Conservation (phyloP, 2,329 filamentous ascomycete species). For the Nothopassalora personata region DNA sequence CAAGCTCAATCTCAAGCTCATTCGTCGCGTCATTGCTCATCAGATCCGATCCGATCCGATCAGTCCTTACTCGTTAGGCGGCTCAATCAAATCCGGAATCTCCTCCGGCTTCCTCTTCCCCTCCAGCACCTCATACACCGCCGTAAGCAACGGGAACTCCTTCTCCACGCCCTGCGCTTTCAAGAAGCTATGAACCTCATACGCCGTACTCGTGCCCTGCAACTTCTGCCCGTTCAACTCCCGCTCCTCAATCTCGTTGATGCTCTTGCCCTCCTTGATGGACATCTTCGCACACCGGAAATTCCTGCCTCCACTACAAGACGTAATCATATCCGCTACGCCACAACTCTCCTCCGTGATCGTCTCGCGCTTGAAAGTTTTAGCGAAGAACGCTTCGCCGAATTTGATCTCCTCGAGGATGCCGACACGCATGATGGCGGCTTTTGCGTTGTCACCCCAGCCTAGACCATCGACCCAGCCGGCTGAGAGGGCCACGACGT, state of each 20-base stretch:
- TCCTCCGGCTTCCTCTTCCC: slow-evolving; percentile 72
- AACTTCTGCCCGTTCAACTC: slow-evolving; percentile 96
- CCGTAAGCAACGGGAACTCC: slow-evolving; percentile 89
- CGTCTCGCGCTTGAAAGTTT: slow-evolving; percentile 72
- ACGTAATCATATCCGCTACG: slow-evolving; percentile 92
- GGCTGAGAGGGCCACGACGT: slow-evolving; percentile 88
- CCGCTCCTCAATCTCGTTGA: slow-evolving; percentile 80
- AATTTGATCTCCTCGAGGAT: slow-evolving; percentile 96
- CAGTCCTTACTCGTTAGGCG: slow-evolving; percentile 11
- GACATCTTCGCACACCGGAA: slow-evolving; percentile 89
- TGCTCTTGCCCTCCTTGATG: slow-evolving; percentile 69
- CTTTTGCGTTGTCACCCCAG: slow-evolving; percentile 98
- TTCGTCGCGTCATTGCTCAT: neutral
- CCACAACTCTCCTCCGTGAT: slow-evolving; percentile 97
- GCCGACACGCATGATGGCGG: slow-evolving; percentile 95
- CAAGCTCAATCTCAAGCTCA: neutral
- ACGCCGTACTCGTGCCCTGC: slow-evolving; percentile 86
- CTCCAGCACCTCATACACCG: slow-evolving; percentile 74
- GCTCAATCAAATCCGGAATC: slow-evolving; percentile 61
- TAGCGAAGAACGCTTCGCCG: slow-evolving; percentile 84
- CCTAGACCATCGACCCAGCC: slow-evolving; percentile 93
- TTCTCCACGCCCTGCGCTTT: slow-evolving; percentile 69
- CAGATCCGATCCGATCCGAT: neutral
- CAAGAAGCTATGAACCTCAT: slow-evolving; percentile 86
- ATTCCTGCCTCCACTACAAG: slow-evolving; percentile 86